phyloP scores from a whole-genome alignment of 2,329 filamentous ascomycete genomes.

The Sporothrix dimorphospora region DNA sequence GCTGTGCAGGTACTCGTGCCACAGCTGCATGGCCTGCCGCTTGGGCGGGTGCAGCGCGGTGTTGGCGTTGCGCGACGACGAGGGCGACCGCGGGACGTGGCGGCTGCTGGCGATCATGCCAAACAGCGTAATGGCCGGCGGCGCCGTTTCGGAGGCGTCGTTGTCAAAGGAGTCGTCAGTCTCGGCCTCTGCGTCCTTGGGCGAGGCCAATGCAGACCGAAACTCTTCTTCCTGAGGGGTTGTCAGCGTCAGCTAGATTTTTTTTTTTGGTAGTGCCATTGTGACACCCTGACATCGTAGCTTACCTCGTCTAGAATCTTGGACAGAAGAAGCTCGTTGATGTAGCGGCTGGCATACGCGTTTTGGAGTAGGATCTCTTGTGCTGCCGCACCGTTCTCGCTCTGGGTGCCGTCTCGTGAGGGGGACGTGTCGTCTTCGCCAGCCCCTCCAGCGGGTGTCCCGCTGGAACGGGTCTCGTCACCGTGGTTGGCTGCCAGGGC shows the following conservation, averaged over 20 bases:
- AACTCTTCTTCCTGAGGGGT: conserved; percentile 33
- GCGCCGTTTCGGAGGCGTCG: neutral
- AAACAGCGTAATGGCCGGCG: conserved; percentile 28
- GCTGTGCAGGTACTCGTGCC: conserved; percentile 33
- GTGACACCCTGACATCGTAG: neutral
- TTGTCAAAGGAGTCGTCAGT: neutral
- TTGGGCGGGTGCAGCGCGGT: conserved; percentile 30
- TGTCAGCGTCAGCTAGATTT: neutral
- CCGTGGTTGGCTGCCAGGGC: neutral
- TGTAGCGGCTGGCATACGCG: conserved; percentile 33
- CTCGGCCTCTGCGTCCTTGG: conserved; percentile 26
- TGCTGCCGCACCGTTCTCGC: conserved; percentile 5
- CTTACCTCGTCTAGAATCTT: conserved; percentile 34
- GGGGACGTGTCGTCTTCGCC: neutral
- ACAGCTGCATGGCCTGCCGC: conserved; percentile 33
- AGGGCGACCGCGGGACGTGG: neutral
- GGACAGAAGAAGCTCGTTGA: conserved; percentile 37
- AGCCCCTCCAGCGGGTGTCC: neutral
- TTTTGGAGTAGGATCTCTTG: conserved; percentile 34
- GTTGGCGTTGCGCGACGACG: neutral
- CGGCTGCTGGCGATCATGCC: conserved; percentile 24
- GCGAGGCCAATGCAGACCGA: conserved; percentile 30
- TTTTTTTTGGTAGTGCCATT: too few species aligned
- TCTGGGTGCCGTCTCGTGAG: conserved; percentile 11
- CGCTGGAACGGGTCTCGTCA: neutral